Evolutionary conservation across 768 basidiomycete genomes (phyloP).

Genomic region (Phaffia tasmanica): DNA sequence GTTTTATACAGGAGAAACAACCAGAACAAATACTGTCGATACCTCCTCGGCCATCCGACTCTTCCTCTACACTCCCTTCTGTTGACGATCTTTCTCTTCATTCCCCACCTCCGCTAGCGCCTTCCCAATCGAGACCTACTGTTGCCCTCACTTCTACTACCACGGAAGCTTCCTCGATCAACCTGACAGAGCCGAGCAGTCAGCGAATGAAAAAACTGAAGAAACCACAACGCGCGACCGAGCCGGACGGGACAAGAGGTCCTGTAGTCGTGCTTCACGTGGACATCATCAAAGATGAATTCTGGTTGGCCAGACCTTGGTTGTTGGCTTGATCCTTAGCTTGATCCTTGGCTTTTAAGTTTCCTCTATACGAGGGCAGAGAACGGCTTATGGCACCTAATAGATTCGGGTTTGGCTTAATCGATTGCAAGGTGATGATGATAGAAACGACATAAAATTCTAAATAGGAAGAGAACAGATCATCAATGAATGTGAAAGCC

Average conservation of each 20-base stretch:
- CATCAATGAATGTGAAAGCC: too few species aligned
- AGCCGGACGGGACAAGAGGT: slow-evolving; percentile 34
- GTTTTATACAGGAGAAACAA: neutral
- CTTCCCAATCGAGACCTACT: neutral
- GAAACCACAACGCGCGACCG: neutral
- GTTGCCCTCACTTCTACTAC: neutral
- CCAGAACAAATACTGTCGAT: neutral
- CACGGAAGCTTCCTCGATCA: neutral
- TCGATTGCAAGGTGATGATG: too few species aligned
- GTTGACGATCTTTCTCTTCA: neutral
- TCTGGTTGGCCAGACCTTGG: slow-evolving; percentile 58
- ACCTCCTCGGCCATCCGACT: neutral
- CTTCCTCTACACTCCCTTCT: neutral
- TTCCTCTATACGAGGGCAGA: too few species aligned
- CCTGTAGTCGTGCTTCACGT: slow-evolving; percentile 57
- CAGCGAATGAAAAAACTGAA: slow-evolving; percentile 2
- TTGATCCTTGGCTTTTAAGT: neutral
- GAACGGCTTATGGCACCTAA: too few species aligned
- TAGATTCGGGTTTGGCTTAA: too few species aligned
- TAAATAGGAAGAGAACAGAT: too few species aligned
- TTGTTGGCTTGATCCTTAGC: slow-evolving; percentile 29
- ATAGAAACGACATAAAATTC: too few species aligned
- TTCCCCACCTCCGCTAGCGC: neutral
- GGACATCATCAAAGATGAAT: slow-evolving; percentile 69
- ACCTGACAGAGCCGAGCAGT: slow-evolving; percentile 28